Base-by-base conservation (phyloP, 2,329 filamentous ascomycete genomes). In the Calonectria ilicicola region DNA sequence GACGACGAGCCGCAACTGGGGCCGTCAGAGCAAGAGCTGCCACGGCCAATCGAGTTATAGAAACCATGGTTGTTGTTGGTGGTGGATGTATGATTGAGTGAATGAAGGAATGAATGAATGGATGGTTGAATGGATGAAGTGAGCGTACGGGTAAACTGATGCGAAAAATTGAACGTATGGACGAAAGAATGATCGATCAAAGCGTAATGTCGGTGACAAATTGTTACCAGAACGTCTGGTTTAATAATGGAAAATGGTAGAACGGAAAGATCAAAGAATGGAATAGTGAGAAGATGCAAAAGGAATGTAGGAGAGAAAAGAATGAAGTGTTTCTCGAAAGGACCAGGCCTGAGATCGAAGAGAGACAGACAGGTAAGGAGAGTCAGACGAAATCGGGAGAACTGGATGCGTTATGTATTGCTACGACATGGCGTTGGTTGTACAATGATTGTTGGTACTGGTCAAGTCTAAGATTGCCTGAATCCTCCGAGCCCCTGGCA, bases 61-160 rank as follows among this genome's bases (percentile, higher is more conserved):
- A 60, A 38, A 78, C 72, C 77, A 79, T 79, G 70, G 14, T 72
- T 58, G 4, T n/a, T 40, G 14, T 72, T 58, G 4, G 10, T 40
- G 53, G 12, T 23, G 35, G 38, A 23, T 15, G 53, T 60, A 17
- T 1, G 21, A 40, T 10, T 19, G 47, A 19, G 23, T 23, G 23
- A 35, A n/a, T 65, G 40, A 49, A 29, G 17, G 32, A 46, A 46
- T 29, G 29, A 44, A 26, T 62, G 17, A 17, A 21, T 32, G 26
- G 53, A 17, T 51, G 9, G 8, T 32, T 32, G 29, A 32, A 32
- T 32, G 29, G 29, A 35, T 12, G n/a, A 14, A 53, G 17, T 35
- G 51, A 35, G 4, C 29, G 47, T 19, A 35, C 21, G 9, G 21
- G 26, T 32, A 10, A 35, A 17, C 17, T 12, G 23, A 26, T 38